Base-by-base conservation (phyloP, 768 basidiomycete genomes). In the Crassisporium funariophilum region DNA sequence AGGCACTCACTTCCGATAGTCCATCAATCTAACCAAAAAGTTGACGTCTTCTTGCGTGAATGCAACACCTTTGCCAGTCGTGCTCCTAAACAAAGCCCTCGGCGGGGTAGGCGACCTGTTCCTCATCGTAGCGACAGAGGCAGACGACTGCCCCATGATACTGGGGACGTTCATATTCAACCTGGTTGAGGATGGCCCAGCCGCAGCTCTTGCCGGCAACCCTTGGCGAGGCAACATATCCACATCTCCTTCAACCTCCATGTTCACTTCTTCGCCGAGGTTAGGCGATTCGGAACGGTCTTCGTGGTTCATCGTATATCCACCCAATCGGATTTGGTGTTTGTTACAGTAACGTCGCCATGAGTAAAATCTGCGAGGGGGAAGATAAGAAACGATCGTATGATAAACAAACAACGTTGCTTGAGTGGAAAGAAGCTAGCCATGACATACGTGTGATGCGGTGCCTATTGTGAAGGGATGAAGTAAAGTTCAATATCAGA, bases 271-370 rank as follows among this genome's bases (percentile, higher is more conserved):
- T 5, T 71, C 74, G 4, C 74, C 78, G 35, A 69, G 68, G 23
- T 67, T 63, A 4, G 74, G 74, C 13, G 75, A 70, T 12, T 65
- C 70, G 8, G 75, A 72, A 13, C 79, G 77, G 27, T 79, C n/a
- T n/a, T n/a, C 81, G 5, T 74, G 62, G 43, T 79, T 84, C 90
- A 92, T 91, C 7, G 80, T 71, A 56, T 92, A 93, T 2, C 89
- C 88, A 19, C 88, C 88, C 0, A 93, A 74, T n/a, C 88, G 83
- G 40, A 93, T 93, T 64, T 92, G 88, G 63, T 93, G 90, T 60
- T 92, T 93, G 62, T 93, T 93, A 70, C 91, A 93, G 59, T 92
- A 93, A 35, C 91, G 81, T 31, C 91, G 79, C 91, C 91, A 93
- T 1, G 90, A 92, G 62, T 91, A 92, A 62, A 92, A 92, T 9